Base-by-base conservation (phyloP, 2,329 filamentous ascomycete species). In the Pestalotiopsis sp. region DNA sequence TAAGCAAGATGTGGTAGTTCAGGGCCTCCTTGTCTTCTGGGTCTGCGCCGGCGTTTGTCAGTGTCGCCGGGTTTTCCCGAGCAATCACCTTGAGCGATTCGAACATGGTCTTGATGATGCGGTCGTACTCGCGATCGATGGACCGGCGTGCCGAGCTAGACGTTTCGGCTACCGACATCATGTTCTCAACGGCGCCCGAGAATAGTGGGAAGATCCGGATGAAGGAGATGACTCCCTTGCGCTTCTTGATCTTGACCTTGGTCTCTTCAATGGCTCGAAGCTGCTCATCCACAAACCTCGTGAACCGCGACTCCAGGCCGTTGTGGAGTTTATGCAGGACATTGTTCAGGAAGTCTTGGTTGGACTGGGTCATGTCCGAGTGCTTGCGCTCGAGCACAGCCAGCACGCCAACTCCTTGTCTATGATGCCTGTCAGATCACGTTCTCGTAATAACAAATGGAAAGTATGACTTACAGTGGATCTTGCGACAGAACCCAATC, bases 191-290 rank as follows among this genome's bases (percentile, higher is more conserved):
- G 0, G 92, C 90, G 1, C 88, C 82, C n/a, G 91, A 91, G 81
- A 98, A 98, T 69, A 91, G 85, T 0, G 95, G 96, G 84, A 98
- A 98, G 56, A 95, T 92, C 72, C 93, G 93, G 84, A 98, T 95
- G 80, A 98, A 98, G 17, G 91, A 91, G 75, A 98, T 98, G 68
- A 99, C 93, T 12, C 96, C 95, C 82, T 97, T 98, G 73, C 96
- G 92, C 85, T 98, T 98, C 85, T 97, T 98, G 81, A 98, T 94
- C 84, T 98, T 98, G 79, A 99, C 95, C 81, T 98, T 98, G 52
- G 95, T 98, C 70, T 98, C 96, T 81, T 98, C 96, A 71, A 98
- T 97, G 4, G 94, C 95, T 31, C 93, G 93, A 69, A 98, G 92
- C 79, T 99, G 96, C 72, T 97, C 94, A 73, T 98, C 95, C 9